Evolutionary conservation across 768 basidiomycete genomes (phyloP), one percentile per base, ranked within the genome.

Genomic region (Thelephora ganbajun): DNA sequence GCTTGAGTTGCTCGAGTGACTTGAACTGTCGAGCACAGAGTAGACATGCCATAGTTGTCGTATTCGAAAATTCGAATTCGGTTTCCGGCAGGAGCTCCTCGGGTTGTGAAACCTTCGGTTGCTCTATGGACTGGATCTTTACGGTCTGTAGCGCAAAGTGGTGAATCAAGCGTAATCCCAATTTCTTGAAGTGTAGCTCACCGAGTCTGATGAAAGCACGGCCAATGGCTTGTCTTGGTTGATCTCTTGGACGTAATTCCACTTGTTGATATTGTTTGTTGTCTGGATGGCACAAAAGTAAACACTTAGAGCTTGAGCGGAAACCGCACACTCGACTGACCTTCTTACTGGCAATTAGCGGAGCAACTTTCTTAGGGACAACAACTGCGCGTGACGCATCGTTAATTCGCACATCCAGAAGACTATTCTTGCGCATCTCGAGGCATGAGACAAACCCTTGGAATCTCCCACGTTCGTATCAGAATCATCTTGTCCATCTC

Each of bases 21-120:
- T 94, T 97, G 77, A 99, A 92, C 59, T 93, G 87, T 26, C 96
- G 75, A 35, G 90, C 79, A 60, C 96, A 99, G 12, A 99, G 77
- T 45, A 97, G 63, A 61, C 96, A 98, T 47, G 81, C 83, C 55
- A 89, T 65, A 39, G 77, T 76, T 45, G 61, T 65, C 4, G 77
- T 66, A 59, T 98, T 91, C 44, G 85, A 78, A 54, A 86, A 94
- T 57, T 91, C 90, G 47, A 87, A 84, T 49, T 86, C 86, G 23
- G 59, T 60, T 57, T 85, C 80, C 13, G 63, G 54, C 5, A 66
- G 65, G 68, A 34, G 11, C 46, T 19, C 11, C 48, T 37, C 22
- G 26, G 26, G 26, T 9, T 30, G 26, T 30, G 48, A 18, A 35
- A 44, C 47, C 41, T 48, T 48, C 36, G 48, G 16, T 19, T 49